Conservation (phyloP, 1,284 basidiomycete species). For the Baeospora myosura region DNA sequence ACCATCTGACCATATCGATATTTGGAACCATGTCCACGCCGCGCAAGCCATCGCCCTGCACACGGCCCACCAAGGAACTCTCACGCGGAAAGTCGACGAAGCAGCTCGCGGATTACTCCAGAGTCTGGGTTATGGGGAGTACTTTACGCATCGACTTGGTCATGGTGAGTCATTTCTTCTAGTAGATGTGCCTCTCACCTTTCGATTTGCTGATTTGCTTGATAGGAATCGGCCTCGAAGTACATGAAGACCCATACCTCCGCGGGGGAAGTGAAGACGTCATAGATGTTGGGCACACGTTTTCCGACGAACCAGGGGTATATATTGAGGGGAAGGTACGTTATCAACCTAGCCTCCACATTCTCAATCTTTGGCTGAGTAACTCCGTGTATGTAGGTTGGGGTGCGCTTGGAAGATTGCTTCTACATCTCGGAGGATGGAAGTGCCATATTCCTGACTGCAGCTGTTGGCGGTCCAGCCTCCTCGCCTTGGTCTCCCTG, state of each 20-base stretch:
- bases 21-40: conserved; percentile 63
- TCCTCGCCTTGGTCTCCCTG: conserved; percentile 45
- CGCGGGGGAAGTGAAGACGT: conserved; percentile 56
- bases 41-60: conserved; percentile 57
- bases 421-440: conserved; percentile 61
- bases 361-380: not conserved
- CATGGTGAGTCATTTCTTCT: conserved; percentile 44
- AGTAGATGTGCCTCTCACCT: no score
- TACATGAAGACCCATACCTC: conserved; percentile 77
- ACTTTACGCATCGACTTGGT: conserved; percentile 79
- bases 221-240: conserved; percentile 75
- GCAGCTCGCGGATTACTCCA: conserved; percentile 55
- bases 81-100: conserved; percentile 55
- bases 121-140: conserved; percentile 39
- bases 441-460: conserved; percentile 49
- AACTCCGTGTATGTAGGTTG: conserved; percentile 35
- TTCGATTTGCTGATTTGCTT: conserved; percentile 3
- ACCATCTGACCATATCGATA: conserved; percentile 40
- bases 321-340: conserved; percentile 70
- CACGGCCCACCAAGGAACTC: conserved; percentile 39
- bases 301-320: conserved; percentile 80
- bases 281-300: conserved; percentile 62
- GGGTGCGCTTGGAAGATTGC: conserved; percentile 78
- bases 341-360: conserved; percentile 2
- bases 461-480: conserved; percentile 53